phyloP scores from a whole-genome alignment of 306 rosid species.

The Cucurbita maxima region DNA sequence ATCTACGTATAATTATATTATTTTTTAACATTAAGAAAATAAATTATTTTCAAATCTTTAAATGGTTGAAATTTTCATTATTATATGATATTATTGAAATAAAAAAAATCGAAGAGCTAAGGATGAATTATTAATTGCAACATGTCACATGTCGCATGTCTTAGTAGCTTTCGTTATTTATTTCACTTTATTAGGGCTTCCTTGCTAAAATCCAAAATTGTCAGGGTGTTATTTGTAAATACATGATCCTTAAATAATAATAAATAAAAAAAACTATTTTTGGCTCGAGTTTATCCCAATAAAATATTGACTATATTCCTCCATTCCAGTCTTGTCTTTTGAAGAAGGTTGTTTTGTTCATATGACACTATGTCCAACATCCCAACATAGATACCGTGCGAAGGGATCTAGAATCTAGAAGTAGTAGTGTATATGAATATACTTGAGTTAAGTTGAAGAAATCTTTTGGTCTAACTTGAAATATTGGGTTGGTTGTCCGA shows the following conservation, averaged over 20 bases:
- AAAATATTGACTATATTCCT: background rate
- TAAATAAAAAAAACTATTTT: background rate
- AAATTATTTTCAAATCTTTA: no score
- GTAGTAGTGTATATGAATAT: no score
- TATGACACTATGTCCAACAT: no score
- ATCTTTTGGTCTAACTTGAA: no score
- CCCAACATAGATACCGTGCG: no score
- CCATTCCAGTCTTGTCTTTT: no score
- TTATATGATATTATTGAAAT: background rate
- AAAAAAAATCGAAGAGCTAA: background rate
- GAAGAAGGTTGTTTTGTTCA: no score
- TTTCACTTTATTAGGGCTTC: background rate
- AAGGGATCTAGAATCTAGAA: no score
- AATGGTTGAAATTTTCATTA: no score
- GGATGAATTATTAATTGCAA: background rate
- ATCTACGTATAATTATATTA: background rate
- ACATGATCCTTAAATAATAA: background rate
- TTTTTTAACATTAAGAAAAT: no score
- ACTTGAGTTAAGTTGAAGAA: no score
- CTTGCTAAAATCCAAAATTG: background rate
- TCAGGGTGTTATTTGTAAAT: background rate
- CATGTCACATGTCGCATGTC: background rate
- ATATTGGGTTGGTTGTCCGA: no score
- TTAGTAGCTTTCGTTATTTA: background rate
- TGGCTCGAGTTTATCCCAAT: background rate